These are phyloP conservation scores for Scytalidium lignicola DNA, from an alignment of 2,329 filamentous ascomycete genomes.

Conservation along the genomic window DNA sequence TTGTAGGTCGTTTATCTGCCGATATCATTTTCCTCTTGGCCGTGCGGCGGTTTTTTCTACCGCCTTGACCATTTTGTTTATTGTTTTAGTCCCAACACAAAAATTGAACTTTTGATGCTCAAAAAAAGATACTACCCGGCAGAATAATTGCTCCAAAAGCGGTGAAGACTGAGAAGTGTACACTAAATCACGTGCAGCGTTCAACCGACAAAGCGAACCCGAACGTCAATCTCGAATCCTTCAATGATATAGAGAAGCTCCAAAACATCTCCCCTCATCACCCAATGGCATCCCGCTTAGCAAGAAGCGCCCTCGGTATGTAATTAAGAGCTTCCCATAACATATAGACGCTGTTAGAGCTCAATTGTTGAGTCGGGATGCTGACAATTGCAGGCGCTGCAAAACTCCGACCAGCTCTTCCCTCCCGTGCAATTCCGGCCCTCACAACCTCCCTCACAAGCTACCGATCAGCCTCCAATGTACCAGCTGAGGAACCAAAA, in stretches of 20 bases:
- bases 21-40: constrained; percentile 45
- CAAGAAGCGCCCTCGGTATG: constrained; percentile 91
- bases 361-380: constrained; percentile 8
- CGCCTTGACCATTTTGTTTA: constrained; percentile 21
- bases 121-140: constrained; percentile 1
- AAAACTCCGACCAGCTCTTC: constrained; percentile 79
- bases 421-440: constrained; percentile 70
- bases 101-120: constrained; percentile 5
- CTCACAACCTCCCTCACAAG: constrained; percentile 63
- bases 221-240: constrained; percentile 19
- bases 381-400: constrained; percentile 65
- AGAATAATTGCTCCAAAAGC: constrained; percentile 6
- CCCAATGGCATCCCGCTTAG: constrained; percentile 97
- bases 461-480: constrained; percentile 66
- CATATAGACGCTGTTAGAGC: constrained; percentile 15
- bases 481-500: constrained; percentile 85
- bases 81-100: not conserved
- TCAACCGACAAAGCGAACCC: constrained; percentile 17
- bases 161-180: not conserved
- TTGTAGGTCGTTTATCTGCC: constrained; percentile 39
- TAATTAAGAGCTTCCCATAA: constrained; percentile 25
- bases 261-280: constrained; percentile 51
- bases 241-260: constrained; percentile 24
- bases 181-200: constrained; percentile 6
- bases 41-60: constrained; percentile 9